A percentile compares a stretch with the other conserved stretches of the same genome.
phyloP scores from a whole-genome alignment of 2,329 filamentous ascomycete species.

The Grosmannia clavigera region DNA sequence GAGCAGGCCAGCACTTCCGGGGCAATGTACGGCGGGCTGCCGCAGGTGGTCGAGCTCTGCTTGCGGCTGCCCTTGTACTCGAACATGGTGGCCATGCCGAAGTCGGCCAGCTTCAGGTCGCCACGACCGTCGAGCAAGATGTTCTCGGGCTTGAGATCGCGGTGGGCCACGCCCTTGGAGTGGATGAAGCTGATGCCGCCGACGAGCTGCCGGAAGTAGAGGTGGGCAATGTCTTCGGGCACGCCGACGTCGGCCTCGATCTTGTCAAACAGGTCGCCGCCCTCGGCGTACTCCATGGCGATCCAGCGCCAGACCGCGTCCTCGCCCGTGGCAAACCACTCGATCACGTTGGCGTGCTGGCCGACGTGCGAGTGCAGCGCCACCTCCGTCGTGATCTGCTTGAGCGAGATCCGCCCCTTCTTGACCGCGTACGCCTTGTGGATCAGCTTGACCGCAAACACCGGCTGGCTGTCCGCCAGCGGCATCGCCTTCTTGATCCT shows the following conservation, averaged over 20 bases:
- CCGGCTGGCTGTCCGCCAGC: slow-evolving; percentile 50
- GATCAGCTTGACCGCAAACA: slow-evolving; percentile 98
- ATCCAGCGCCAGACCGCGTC: slow-evolving; percentile 90
- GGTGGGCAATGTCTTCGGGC: slow-evolving; percentile 85
- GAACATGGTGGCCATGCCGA: slow-evolving; percentile 90
- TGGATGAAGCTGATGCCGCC: slow-evolving; percentile 91
- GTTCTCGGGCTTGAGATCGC: slow-evolving; percentile 89
- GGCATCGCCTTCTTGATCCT: slow-evolving; percentile 87
- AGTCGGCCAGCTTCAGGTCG: slow-evolving; percentile 88
- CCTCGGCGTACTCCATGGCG: slow-evolving; percentile 92
- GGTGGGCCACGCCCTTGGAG: slow-evolving; percentile 85
- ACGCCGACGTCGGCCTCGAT: slow-evolving; percentile 96
- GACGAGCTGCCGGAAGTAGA: slow-evolving; percentile 90
- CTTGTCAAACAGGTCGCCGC: slow-evolving; percentile 96
- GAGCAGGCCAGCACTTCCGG: slow-evolving; percentile 64
- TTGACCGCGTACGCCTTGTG: slow-evolving; percentile 91
- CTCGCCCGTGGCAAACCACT: slow-evolving; percentile 80
- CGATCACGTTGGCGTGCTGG: slow-evolving; percentile 85
- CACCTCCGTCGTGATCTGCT: slow-evolving; percentile 87
- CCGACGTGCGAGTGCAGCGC: slow-evolving; percentile 80
- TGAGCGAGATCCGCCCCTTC: slow-evolving; percentile 75
- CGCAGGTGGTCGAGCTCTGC: slow-evolving; percentile 78
- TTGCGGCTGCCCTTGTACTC: slow-evolving; percentile 77
- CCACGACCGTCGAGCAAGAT: slow-evolving; percentile 77
- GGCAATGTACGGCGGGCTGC: slow-evolving; percentile 92